Base-by-base conservation (phyloP, 2,329 filamentous ascomycete species). In the Salinomyces thailandicus region DNA sequence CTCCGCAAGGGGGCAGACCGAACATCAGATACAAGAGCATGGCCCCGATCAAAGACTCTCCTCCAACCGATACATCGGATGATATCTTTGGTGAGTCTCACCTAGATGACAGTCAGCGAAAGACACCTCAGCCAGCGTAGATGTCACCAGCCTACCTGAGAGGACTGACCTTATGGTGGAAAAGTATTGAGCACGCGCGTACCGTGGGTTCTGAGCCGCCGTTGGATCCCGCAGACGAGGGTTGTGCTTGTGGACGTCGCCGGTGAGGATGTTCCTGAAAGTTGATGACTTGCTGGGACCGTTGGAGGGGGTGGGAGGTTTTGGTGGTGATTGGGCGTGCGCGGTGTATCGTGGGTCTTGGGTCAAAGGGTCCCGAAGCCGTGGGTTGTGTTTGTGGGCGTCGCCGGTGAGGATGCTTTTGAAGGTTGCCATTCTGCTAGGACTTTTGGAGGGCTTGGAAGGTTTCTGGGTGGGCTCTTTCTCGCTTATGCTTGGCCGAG, bases 191-290 rank as follows among this genome's bases (percentile, higher is more conserved):
- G 33, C 30, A n/a, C n/a, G n/a, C n/a, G n/a, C n/a, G n/a, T n/a
- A n/a, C n/a, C n/a, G n/a, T n/a, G n/a, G n/a, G n/a, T n/a, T n/a
- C n/a, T n/a, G n/a, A n/a, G n/a, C n/a, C n/a, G n/a, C n/a, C 22
- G n/a, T 26, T n/a, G 22, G 22, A 26, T 26, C 22, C 4, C n/a
- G 9, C 9, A 26, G 22, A n/a, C 22, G 22, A 9, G 22, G 22
- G 30, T 44, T 28, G 32, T 41, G 35, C 36, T 41, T 38, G 18
- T 44, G 41, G n/a, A 38, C 41, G 18, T 41, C 35, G 27, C 41
- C 41, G 14, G 27, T 36, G 14, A 31, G 28, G 4, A 26, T 26
- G 22, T n/a, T 26, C 22, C 9, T 26, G 9, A 26, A 26, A 9
- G 22, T 26, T 8, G 22, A 26, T n/a, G 9, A n/a, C 22, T 26